A percentile compares a stretch with the other conserved stretches of the same genome.
These are phyloP conservation scores for Cyclospora cayetanensis DNA, from an alignment of 169 alveolate species.

Conservation along the genomic window DNA sequence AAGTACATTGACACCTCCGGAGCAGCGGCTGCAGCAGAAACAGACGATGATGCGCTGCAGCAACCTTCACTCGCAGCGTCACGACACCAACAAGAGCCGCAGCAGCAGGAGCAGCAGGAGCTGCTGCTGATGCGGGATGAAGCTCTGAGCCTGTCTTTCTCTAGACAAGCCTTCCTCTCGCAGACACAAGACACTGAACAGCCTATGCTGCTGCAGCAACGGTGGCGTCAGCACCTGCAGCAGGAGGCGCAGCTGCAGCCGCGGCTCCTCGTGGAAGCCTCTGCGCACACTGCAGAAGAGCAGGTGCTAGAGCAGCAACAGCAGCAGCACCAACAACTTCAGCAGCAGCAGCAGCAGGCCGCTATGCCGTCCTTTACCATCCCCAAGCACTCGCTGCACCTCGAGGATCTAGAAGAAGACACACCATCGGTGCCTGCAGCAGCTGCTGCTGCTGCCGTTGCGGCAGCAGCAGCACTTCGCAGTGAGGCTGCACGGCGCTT, in stretches of 20 bases:
- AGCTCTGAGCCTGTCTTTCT: constrained; percentile 19
- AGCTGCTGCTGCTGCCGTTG: constrained; percentile 7
- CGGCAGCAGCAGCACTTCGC: neutral
- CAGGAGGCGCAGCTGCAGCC: constrained; percentile 32
- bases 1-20: no score
- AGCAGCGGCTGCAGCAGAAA: constrained; percentile 15
- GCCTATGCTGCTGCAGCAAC: constrained; percentile 27
- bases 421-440: neutral
- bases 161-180: constrained; percentile 32
- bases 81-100: constrained; percentile 3
- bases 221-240: constrained; percentile 44
- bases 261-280: neutral
- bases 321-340: neutral
- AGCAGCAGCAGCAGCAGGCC: constrained; percentile 25
- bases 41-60: neutral
- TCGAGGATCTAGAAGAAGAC: constrained; percentile 8
- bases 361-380: neutral
- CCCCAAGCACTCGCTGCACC: neutral
- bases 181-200: neutral
- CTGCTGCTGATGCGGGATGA: constrained; percentile 26
- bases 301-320: neutral
- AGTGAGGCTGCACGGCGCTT: neutral
- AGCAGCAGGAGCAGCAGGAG: constrained; percentile 31
- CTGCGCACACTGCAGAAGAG: neutral
- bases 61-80: neutral